phyloP scores from a whole-genome alignment of 768 basidiomycete species.

The Serpula lacrymans region DNA sequence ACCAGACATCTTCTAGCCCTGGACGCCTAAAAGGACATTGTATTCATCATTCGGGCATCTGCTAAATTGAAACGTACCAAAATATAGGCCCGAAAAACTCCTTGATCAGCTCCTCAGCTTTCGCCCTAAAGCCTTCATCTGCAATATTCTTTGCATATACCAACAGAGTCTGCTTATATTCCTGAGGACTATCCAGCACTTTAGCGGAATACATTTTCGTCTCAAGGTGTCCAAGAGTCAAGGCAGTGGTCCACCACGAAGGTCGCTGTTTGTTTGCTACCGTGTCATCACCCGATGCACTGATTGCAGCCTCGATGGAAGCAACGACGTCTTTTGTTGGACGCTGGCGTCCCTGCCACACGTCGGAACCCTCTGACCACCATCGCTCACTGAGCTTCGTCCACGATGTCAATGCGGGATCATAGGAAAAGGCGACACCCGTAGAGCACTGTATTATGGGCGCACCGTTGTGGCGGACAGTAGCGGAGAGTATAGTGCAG shows the following conservation, averaged over 20 bases:
- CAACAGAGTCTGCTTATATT: conserved; percentile 76
- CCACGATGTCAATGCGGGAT: conserved; percentile 63
- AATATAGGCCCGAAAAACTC: conserved; percentile 91
- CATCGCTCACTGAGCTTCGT: conserved; percentile 74
- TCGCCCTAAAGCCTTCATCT: conserved; percentile 83
- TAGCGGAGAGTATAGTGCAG: conserved; percentile 56
- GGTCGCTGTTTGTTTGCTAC: conserved; percentile 51
- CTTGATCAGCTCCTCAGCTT: conserved; percentile 88
- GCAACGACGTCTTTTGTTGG: conserved; percentile 53
- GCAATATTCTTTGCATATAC: conserved; percentile 82
- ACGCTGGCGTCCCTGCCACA: conserved; percentile 74
- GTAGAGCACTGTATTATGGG: conserved; percentile 76
- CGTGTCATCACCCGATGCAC: conserved; percentile 29
- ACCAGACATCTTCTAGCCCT: conserved; percentile 61
- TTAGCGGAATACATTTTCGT: conserved; percentile 71
- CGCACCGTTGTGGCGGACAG: conserved; percentile 74
- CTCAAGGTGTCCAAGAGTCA: conserved; percentile 89
- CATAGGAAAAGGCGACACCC: conserved; percentile 80
- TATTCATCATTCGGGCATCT: conserved; percentile 3
- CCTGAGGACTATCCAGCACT: conserved; percentile 74
- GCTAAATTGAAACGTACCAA: conserved; percentile 52
- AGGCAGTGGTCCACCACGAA: conserved; percentile 77
- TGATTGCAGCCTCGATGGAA: conserved; percentile 45
- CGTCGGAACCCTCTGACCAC: conserved; percentile 82
- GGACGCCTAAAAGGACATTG: conserved; percentile 53